Percentiles rank a stretch among this genome's conserved stretches.
phyloP scores from a whole-genome alignment of 2,329 filamentous ascomycete species.

The Stachybotrys chartarum region DNA sequence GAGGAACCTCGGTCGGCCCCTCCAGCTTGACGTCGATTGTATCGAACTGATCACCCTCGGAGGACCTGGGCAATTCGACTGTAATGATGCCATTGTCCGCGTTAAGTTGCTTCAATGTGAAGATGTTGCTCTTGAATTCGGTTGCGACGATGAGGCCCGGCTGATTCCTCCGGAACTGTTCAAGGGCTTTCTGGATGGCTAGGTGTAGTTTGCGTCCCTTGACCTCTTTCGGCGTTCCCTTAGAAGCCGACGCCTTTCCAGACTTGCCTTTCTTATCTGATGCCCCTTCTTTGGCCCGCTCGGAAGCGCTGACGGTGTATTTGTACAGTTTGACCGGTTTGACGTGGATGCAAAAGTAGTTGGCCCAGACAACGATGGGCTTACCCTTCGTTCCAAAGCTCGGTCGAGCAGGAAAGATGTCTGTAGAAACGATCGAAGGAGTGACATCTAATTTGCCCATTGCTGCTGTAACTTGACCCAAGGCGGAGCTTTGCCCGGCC shows the following conservation, averaged over 20 bases:
- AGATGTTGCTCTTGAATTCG: conserved; percentile 44
- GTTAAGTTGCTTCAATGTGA: conserved; percentile 29
- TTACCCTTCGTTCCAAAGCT: conserved; percentile 38
- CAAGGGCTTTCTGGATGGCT: conserved; percentile 31
- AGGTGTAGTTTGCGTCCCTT: conserved; percentile 36
- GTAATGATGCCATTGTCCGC: conserved; percentile 24
- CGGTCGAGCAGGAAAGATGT: conserved; percentile 38
- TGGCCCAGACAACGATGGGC: conserved; percentile 41
- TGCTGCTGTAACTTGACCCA: conserved; percentile 21
- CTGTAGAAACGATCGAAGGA: conserved; percentile 3
- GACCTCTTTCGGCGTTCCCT: conserved; percentile 18
- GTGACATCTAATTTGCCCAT: conserved; percentile 27
- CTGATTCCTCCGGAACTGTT: conserved; percentile 22
- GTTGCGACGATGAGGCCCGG: conserved; percentile 29
- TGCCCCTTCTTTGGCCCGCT: conserved; percentile 7
- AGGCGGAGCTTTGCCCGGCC: conserved; percentile 15
- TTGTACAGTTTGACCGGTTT: conserved; percentile 30
- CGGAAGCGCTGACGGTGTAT: conserved; percentile 35
- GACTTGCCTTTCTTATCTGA: not conserved
- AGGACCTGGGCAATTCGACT: conserved; percentile 25
- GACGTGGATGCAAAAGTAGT: conserved; percentile 42
- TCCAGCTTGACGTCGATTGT: conserved; percentile 34
- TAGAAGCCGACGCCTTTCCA: not conserved
- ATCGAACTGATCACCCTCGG: conserved; percentile 20
- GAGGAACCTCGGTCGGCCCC: conserved; percentile 26